Evolutionary conservation across 345 rosid genomes (phyloP).

Genomic region (Camelina neglecta): DNA sequence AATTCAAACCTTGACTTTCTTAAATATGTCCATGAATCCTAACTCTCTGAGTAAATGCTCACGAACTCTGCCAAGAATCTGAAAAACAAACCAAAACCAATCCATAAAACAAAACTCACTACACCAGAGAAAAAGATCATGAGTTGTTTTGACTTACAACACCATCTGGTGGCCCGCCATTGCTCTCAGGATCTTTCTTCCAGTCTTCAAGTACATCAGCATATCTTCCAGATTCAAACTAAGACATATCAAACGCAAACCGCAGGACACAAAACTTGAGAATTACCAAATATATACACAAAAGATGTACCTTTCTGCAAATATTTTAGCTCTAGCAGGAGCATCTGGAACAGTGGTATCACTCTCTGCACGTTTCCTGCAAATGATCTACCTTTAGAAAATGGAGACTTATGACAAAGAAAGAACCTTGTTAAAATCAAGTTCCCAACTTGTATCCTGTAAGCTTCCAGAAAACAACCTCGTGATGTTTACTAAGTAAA

Average conservation of each 20-base stretch:
- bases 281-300: background rate
- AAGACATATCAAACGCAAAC: conserved; percentile 6
- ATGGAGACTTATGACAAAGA: background rate
- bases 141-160: conserved; percentile 54
- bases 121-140: conserved; percentile 5
- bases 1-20: conserved; percentile 82
- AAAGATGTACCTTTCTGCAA: conserved; percentile 65
- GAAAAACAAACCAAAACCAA: conserved; percentile 29
- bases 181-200: conserved; percentile 92
- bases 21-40: conserved; percentile 94
- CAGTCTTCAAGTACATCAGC: conserved; percentile 74
- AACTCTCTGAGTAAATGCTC: conserved; percentile 90
- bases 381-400: conserved; percentile 36
- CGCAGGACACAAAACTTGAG: conserved; percentile 11
- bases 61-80: conserved; percentile 89
- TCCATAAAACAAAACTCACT: conserved; percentile 25
- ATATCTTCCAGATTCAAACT: conserved; percentile 58
- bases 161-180: conserved; percentile 93
- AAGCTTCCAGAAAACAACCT: conserved; percentile 19
- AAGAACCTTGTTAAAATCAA: background rate
- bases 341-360: conserved; percentile 83
- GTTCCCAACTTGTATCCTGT: background rate
- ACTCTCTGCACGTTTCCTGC: conserved; percentile 84
- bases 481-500: conserved; percentile 13
- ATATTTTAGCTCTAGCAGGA: conserved; percentile 66